Evolutionary conservation across 345 rosid species (phyloP), one percentile per base, ranked within the genome.

Genomic region (Toxicodendron radicans): DNA sequence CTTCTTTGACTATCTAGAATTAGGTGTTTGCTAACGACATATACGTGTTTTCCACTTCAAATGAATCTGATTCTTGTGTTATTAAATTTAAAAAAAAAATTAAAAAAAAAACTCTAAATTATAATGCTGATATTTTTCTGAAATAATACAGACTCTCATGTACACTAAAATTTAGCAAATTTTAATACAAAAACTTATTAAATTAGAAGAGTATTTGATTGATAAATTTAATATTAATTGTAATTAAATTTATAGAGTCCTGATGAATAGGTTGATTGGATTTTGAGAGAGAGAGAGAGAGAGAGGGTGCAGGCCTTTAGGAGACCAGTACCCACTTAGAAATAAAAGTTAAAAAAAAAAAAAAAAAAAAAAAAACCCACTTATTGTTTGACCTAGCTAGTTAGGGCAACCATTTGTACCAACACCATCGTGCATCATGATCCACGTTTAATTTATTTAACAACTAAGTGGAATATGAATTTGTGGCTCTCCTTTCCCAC

Each of bases 371-470:
- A 35, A 70, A 74, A 77, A 77, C 70, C 75, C 85, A 84, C 82
- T 82, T 79, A 51, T 32, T 51, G 67, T 79, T 82, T 82, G 85
- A 82, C 76, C 76, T 79, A 81, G 74, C 57, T 82, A 81, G 74
- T 52, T 82, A 78, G 85, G 82, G 79, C 77, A 82, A 75, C 78
- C 68, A 70, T 59, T 5, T 4, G 5, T 2, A 35, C 41, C 3
- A 35, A 35, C 5, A 14, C 68, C 81, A 81, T 75, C 73, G 77
- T 77, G 62, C 73, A 43, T 38, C 64, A 23, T 3, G 58, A 32
- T 62, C 41, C 16, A 13, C 53, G 60, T 49, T 52, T 58, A 72
- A 71, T 61, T 73, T 18, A 20, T 30, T 51, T 8, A 2, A 51
- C 43, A 18, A 51, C 56, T 78, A 27, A 82, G 85, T 82, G 81